Percentiles rank a stretch among this genome's conserved stretches.
These are phyloP conservation scores for Adansonia grandidieri DNA, from an alignment of 441 rosid species.

Conservation along the genomic window DNA sequence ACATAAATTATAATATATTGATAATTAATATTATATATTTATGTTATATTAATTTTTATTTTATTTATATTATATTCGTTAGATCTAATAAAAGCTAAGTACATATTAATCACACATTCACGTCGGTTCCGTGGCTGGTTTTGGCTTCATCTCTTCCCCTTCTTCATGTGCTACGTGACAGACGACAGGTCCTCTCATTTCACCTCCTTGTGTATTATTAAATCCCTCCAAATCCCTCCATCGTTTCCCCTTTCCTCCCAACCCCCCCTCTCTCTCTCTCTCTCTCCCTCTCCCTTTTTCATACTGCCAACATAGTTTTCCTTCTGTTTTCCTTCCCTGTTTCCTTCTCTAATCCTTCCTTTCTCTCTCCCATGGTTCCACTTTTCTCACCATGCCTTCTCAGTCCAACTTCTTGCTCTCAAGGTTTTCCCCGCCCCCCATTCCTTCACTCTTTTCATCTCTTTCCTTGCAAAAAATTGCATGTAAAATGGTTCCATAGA, in stretches of 20 bases:
- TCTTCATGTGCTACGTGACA: conserved; percentile 43
- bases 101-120: neutral
- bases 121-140: conserved; percentile 1
- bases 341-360: neutral
- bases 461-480: neutral
- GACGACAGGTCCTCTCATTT: neutral
- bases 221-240: conserved; percentile 38
- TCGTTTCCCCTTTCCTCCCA: neutral
- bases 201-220: conserved; percentile 16
- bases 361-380: conserved; percentile 1
- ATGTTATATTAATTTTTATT: too few species aligned
- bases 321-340: too few species aligned
- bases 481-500: neutral
- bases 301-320: neutral
- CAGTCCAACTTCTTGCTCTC: neutral
- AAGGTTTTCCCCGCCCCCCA: too few species aligned
- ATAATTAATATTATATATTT: too few species aligned
- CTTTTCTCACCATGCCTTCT: neutral
- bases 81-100: too few species aligned
- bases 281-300: neutral
- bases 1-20: too few species aligned
- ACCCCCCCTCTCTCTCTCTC: neutral
- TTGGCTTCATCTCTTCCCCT: neutral
- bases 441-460: too few species aligned
- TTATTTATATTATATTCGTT: too few species aligned